phyloP scores from a whole-genome alignment of 1,284 basidiomycete genomes.

The Mrakiaceae sp. region DNA sequence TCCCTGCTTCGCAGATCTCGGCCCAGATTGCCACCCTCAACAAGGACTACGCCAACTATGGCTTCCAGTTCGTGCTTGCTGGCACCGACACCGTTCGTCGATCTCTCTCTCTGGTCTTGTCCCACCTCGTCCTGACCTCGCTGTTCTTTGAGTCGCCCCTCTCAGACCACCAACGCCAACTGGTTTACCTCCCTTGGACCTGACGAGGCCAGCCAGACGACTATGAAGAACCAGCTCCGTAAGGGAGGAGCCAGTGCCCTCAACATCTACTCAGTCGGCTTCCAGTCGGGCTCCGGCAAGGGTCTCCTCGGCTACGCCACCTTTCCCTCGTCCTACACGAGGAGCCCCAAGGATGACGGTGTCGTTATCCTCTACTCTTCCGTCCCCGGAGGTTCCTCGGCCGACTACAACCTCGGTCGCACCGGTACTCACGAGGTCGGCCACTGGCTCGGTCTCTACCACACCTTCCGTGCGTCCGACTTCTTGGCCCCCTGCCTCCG shows the following conservation, averaged over 20 bases:
- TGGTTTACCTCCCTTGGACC: conserved; percentile 43
- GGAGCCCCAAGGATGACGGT: conserved; percentile 40
- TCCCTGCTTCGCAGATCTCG: conserved; percentile 19
- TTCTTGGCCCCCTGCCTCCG: too few species aligned
- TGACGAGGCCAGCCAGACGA: conserved; percentile 35
- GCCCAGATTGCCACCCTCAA: conserved; percentile 43
- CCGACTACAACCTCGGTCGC: conserved; percentile 43
- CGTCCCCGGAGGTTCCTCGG: conserved; percentile 41
- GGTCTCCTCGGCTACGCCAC: conserved; percentile 42
- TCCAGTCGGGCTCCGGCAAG: conserved; percentile 24
- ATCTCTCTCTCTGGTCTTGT: too few species aligned
- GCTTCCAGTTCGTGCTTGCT: conserved; percentile 41
- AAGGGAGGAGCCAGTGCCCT: conserved; percentile 38
- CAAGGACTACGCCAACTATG: conserved; percentile 36
- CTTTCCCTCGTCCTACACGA: conserved; percentile 40
- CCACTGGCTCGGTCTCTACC: conserved; percentile 49
- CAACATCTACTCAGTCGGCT: conserved; percentile 46
- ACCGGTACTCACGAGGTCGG: conserved; percentile 49
- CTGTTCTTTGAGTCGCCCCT: too few species aligned
- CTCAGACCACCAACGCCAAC: conserved; percentile 15
- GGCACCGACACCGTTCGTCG: conserved; percentile 29
- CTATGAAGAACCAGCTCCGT: conserved; percentile 44
- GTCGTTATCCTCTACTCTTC: conserved; percentile 44
- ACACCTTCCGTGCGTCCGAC: conserved; percentile 39
- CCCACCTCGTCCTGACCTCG: too few species aligned